Percentiles rank a stretch among this genome's conserved stretches.
Evolutionary conservation across 2,329 filamentous ascomycete species (phyloP).

Genomic region (Zasmidium angulare): DNA sequence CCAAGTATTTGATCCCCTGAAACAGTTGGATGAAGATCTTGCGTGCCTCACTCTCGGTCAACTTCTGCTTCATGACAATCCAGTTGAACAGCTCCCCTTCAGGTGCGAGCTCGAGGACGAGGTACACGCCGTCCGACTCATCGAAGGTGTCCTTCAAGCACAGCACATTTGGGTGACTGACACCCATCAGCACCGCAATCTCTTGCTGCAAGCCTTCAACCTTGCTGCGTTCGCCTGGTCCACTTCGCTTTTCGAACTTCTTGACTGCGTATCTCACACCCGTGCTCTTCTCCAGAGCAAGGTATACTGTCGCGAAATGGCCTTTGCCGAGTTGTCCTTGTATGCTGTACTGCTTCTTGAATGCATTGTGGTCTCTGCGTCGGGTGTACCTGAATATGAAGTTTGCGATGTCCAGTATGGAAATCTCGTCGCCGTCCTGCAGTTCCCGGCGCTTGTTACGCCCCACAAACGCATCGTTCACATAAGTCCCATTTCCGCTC

Average conservation of each 20-base stretch:
- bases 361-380: slow-evolving; percentile 70
- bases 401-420: slow-evolving; percentile 77
- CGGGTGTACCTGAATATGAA: slow-evolving; percentile 92
- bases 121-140: slow-evolving; percentile 83
- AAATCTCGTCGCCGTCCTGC: slow-evolving; percentile 86
- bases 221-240: slow-evolving; percentile 79
- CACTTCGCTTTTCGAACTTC: slow-evolving; percentile 82
- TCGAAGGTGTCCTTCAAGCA: slow-evolving; percentile 95
- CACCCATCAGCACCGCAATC: slow-evolving; percentile 94
- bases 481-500: slow-evolving; percentile 93
- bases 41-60: slow-evolving; percentile 79
- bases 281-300: slow-evolving; percentile 81
- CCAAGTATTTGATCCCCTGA: slow-evolving; percentile 90
- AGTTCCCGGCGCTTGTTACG: slow-evolving; percentile 89
- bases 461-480: slow-evolving; percentile 88
- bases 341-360: slow-evolving; percentile 82
- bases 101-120: slow-evolving; percentile 84
- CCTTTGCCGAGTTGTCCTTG: slow-evolving; percentile 87
- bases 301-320: slow-evolving; percentile 90
- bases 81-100: slow-evolving; percentile 96
- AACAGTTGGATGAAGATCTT: slow-evolving; percentile 90
- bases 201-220: slow-evolving; percentile 89
- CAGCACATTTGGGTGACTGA: slow-evolving; percentile 88
- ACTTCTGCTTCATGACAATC: slow-evolving; percentile 86
- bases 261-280: slow-evolving; percentile 89